Evolutionary conservation across 257 asterid genomes (phyloP), one percentile per base, ranked within the genome.

Genomic region (Paulownia fortunei): DNA sequence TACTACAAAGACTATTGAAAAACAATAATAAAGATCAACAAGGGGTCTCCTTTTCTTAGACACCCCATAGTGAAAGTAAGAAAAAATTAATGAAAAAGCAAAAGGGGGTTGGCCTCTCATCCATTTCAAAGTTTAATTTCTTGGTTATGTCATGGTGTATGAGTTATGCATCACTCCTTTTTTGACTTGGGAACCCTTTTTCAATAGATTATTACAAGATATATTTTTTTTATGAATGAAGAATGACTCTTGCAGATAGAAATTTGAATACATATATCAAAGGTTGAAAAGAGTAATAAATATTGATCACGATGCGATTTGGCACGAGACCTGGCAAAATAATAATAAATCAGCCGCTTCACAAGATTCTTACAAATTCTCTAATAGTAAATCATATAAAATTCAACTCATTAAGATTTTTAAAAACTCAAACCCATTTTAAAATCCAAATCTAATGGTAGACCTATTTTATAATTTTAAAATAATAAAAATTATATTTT

Each of bases 21-120:
- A 49, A 15, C 6, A 13, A 46, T 32, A 64, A 30, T 55, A 70
- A 70, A 54, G 8, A 52, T 8, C 49, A 19, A 34, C 36, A 69
- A 77, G 51, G 54, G 44, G 55, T 16, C 46, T 11, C 36, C 39
- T 69, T 74, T 61, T 51, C 46, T 24, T 37, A 56, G 78, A 66
- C 76, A 36, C 55, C 66, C 65, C 69, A 32, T 62, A 23, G 54
- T 72, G 49, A 82, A 81, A 66, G 77, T 68, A 44, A 59, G 11
- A 72, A 44, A 64, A 27, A 55, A 4, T 42, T 73, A 59, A 77
- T 56, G 46, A 56, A 41, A 77, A 73, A 73, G 69, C 41, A 44
- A 59, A 70, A 69, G n/a, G 79, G n/a, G 54, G 59, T 37, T 34
- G 60, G 68, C 58, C 67, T 56, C 68, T 69, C 6, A 52, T 69